Conservation (phyloP, 139 green algal species). For the Micractinium sp. region DNA sequence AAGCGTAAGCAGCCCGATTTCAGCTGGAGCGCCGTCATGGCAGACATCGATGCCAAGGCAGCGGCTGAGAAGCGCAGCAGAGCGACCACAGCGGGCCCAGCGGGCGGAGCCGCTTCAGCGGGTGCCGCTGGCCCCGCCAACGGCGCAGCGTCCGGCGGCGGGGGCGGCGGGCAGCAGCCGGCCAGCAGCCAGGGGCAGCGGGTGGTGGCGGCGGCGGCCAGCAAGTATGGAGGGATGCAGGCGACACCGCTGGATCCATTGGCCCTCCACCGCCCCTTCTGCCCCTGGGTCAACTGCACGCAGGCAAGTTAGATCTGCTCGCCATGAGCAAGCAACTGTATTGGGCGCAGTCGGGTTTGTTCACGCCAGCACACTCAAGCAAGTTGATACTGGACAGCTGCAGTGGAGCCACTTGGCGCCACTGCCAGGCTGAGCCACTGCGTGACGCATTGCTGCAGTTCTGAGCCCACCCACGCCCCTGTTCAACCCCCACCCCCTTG, state of each 20-base stretch:
- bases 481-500: no score
- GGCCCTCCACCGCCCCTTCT: conserved; percentile 45
- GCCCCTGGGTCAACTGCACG: conserved; percentile 49
- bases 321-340: background rate
- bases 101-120: background rate
- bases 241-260: conserved; percentile 34
- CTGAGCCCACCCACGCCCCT: no score
- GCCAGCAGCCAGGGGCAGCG: background rate
- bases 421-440: no score
- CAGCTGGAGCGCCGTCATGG: conserved; percentile 25
- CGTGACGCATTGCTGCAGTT: no score
- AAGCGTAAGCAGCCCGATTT: conserved; percentile 32
- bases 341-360: background rate
- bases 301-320: background rate
- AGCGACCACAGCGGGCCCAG: background rate
- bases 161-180: background rate
- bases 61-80: conserved; percentile 1
- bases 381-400: no score
- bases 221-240: background rate
- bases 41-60: conserved; percentile 4
- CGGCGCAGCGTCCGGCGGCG: background rate
- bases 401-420: no score
- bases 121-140: background rate
- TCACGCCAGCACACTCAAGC: no score
- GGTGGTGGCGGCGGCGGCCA: background rate